Evolutionary conservation across 768 basidiomycete genomes (phyloP).

Genomic region (Filobasidium wieringae): DNA sequence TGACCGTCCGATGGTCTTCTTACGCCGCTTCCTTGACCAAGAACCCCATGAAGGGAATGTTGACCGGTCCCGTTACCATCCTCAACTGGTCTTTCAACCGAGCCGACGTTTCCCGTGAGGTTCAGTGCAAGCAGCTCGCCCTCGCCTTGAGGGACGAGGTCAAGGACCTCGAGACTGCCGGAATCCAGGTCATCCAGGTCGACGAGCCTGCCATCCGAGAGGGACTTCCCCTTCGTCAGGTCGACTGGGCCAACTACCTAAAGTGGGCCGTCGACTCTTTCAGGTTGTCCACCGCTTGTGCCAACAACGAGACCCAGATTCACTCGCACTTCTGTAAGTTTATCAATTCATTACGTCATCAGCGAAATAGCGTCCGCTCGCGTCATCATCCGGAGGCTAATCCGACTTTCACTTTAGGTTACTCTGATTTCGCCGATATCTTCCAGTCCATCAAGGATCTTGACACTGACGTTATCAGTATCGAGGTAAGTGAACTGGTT

Average conservation of each 20-base stretch:
- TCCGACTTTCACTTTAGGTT: too few relatives aligned
- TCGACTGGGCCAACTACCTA: conserved; percentile 94
- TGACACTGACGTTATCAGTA: conserved; percentile 97
- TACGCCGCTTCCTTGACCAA: conserved; percentile 90
- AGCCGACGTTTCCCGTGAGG: conserved; percentile 86
- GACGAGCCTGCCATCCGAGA: conserved; percentile 99
- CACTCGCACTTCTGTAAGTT: conserved; percentile 60
- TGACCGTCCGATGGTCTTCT: conserved; percentile 93
- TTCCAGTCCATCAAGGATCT: conserved; percentile 94
- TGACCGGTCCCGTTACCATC: conserved; percentile 87
- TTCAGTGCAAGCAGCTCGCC: conserved; percentile 96
- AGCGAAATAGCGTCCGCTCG: too few relatives aligned
- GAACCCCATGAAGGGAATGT: conserved; percentile 99
- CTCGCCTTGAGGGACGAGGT: conserved; percentile 97
- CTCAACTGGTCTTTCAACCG: conserved; percentile 99
- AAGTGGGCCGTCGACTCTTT: conserved; percentile 98
- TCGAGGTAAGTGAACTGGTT: too few relatives aligned
- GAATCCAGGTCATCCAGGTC: conserved; percentile 96
- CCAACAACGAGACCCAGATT: conserved; percentile 81
- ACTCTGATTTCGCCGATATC: conserved; percentile 94
- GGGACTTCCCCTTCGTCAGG: conserved; percentile 89
- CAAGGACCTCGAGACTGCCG: conserved; percentile 87
- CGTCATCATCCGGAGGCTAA: too few relatives aligned
- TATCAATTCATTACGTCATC: too few relatives aligned
- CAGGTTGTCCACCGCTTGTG: conserved; percentile 92